Percentiles rank a stretch among this genome's conserved stretches.
phyloP scores from a whole-genome alignment of 2,329 filamentous ascomycete species.

The Cadophora sp. region DNA sequence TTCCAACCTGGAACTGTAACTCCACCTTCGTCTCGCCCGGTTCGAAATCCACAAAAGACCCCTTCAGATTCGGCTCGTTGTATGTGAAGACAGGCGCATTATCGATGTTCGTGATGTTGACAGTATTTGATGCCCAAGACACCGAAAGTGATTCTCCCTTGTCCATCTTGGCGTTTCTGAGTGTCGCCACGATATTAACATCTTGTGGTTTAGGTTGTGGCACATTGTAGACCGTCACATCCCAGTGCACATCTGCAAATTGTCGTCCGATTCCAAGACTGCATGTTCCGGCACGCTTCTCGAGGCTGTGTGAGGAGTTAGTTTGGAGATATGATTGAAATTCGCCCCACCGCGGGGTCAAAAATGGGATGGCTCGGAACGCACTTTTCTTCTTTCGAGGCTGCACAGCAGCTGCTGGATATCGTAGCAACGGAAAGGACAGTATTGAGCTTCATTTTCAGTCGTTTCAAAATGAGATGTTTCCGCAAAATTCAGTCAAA shows the following conservation, averaged over 20 bases:
- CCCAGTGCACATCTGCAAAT: conserved; percentile 24
- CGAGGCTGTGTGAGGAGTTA: conserved; percentile 1
- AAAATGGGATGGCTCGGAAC: not conserved
- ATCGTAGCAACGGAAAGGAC: not conserved
- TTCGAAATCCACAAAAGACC: conserved; percentile 14
- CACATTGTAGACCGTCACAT: conserved; percentile 30
- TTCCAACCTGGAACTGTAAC: conserved; percentile 22
- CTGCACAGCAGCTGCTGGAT: conserved; percentile 11
- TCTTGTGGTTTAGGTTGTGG: conserved; percentile 27
- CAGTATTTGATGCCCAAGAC: conserved; percentile 8
- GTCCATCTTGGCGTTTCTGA: conserved; percentile 25
- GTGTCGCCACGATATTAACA: conserved; percentile 26
- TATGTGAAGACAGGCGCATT: conserved; percentile 30
- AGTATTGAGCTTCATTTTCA: conserved; percentile 1
- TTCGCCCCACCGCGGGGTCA: conserved; percentile 12
- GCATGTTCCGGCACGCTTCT: conserved; percentile 23
- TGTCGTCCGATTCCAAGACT: conserved; percentile 27
- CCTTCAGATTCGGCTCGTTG: conserved; percentile 23
- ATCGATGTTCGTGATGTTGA: conserved; percentile 34
- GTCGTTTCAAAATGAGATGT: not conserved
- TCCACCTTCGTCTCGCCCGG: conserved; percentile 28
- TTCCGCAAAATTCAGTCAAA: not conserved
- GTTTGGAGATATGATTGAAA: not conserved
- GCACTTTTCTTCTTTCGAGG: conserved; percentile 1
- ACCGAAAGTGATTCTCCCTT: conserved; percentile 29